Evolutionary conservation across 768 basidiomycete genomes (phyloP), one percentile per base, ranked within the genome.

Genomic region (Epithele typhae): DNA sequence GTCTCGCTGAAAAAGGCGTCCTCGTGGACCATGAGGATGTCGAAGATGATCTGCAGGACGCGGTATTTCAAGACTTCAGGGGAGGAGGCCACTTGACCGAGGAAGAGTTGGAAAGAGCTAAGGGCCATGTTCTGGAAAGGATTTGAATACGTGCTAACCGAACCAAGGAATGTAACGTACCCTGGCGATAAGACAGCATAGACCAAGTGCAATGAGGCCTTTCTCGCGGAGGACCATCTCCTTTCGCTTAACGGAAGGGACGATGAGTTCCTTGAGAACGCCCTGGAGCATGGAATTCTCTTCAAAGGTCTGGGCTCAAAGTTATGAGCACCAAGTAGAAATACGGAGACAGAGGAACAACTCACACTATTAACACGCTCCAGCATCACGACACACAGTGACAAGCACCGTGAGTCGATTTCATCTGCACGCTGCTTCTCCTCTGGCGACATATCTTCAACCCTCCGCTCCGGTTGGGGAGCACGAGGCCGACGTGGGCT

Each of bases 191-290:
- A 93, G 78, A 58, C 85, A 92, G 61, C 89, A 92, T 12, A 94
- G 69, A 1, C 91, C 92, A 1, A 96, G 71, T 49, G 82, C 79
- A 46, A 88, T 70, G 10, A 93, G 71, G 1, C 91, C 91, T 62
- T 86, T 83, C 63, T 92, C 87, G 33, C 89, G 76, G 57, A 94
- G 73, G 1, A 76, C 72, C 5, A 88, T 73, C 55, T 95, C 92
- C 66, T 94, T 94, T 43, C 90, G 79, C 59, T 85, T 83, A 36
- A 97, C 89, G 4, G 90, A 81, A 2, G 95, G 95, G 25, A 96
- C 79, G 58, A 97, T 91, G 15, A 99, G 71, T 56, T 97, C 92
- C 9, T 88, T 72, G 63, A 81, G 60, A 18, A 75, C 64, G 22
- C 88, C 86, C 49, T 82, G 79, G 48, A 87, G 64, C 4, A 79